A percentile compares a stretch with the other conserved stretches of the same genome.
Conservation (phyloP, 371 early-diverging fungal genomes). For the Circinella minor region DNA sequence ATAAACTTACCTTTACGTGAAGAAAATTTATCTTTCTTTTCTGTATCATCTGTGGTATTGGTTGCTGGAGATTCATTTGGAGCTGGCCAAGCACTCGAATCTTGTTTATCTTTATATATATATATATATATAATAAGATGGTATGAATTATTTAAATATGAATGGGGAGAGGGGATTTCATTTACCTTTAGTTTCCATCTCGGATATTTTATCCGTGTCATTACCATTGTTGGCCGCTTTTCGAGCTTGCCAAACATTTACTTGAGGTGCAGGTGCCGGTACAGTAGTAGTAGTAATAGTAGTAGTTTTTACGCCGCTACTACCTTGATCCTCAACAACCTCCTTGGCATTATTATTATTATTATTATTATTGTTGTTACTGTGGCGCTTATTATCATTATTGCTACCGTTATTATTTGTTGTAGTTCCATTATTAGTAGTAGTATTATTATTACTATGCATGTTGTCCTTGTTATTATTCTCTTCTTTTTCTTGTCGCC, state of each 20-base stretch:
- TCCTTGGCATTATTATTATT: neutral
- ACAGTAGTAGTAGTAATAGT: constrained; percentile 15
- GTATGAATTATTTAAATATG: neutral
- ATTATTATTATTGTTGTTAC: neutral
- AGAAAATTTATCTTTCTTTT: constrained; percentile 46
- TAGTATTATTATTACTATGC: too few relatives aligned
- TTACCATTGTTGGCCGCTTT: constrained; percentile 24
- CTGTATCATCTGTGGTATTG: constrained; percentile 26
- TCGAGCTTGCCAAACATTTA: constrained; percentile 62
- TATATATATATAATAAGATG: too few relatives aligned
- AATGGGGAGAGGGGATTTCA: neutral
- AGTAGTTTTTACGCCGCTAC: neutral
- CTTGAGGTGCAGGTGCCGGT: constrained; percentile 57
- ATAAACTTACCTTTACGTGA: constrained; percentile 22
- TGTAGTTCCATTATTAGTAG: too few relatives aligned
- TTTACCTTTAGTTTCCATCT: neutral
- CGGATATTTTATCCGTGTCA: constrained; percentile 14
- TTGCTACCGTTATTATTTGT: neutral
- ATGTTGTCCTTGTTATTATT: neutral
- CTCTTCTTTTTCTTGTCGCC: neutral
- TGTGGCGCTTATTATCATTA: constrained; percentile 4
- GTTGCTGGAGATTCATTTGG: constrained; percentile 41
- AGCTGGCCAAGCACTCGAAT: constrained; percentile 43
- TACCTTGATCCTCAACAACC: neutral
- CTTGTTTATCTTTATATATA: constrained; percentile 9